phyloP scores from a whole-genome alignment of 2,329 filamentous ascomycete genomes.

The Aotearoamyces nothofagi region DNA sequence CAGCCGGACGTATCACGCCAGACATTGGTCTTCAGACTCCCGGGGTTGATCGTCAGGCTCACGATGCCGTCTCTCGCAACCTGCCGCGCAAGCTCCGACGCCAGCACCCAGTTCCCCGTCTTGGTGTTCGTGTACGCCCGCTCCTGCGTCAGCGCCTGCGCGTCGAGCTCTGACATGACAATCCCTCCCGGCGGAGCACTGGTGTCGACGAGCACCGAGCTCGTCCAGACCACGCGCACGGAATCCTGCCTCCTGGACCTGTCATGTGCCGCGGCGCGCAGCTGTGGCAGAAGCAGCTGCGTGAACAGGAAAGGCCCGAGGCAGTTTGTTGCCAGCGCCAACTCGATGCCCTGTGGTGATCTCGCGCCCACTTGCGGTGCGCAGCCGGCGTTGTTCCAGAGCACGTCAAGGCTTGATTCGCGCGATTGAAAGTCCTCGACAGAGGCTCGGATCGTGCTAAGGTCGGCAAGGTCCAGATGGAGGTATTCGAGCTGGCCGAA shows the following conservation, averaged over 20 bases:
- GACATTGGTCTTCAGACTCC: conserved; percentile 6
- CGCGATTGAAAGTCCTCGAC: conserved; percentile 21
- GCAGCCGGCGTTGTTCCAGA: conserved; percentile 26
- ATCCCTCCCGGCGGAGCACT: conserved; percentile 5
- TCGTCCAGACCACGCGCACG: conserved; percentile 10
- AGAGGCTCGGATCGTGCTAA: conserved; percentile 23
- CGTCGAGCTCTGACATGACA: conserved; percentile 4
- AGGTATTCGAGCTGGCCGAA: conserved; percentile 23
- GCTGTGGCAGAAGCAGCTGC: conserved; percentile 20
- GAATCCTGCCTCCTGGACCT: conserved; percentile 7
- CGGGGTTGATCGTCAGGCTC: conserved; percentile 6
- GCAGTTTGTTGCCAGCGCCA: conserved; percentile 22
- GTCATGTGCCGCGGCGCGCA: no score
- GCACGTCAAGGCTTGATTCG: conserved; percentile 23
- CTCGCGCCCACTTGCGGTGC: conserved; percentile 18
- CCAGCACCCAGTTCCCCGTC: no score
- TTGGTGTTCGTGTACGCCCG: no score
- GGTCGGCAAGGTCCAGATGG: conserved; percentile 23
- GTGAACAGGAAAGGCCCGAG: conserved; percentile 24
- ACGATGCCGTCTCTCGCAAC: not conserved
- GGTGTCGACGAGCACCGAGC: conserved; percentile 8
- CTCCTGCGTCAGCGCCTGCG: conserved; percentile 1
- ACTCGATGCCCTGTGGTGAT: conserved; percentile 21
- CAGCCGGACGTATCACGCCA: conserved; percentile 3
- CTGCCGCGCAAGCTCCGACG: not conserved